A percentile compares a stretch with the other conserved stretches of the same genome.
Evolutionary conservation across 2,329 filamentous ascomycete species (phyloP).

Genomic region (Trichoderma koningii): DNA sequence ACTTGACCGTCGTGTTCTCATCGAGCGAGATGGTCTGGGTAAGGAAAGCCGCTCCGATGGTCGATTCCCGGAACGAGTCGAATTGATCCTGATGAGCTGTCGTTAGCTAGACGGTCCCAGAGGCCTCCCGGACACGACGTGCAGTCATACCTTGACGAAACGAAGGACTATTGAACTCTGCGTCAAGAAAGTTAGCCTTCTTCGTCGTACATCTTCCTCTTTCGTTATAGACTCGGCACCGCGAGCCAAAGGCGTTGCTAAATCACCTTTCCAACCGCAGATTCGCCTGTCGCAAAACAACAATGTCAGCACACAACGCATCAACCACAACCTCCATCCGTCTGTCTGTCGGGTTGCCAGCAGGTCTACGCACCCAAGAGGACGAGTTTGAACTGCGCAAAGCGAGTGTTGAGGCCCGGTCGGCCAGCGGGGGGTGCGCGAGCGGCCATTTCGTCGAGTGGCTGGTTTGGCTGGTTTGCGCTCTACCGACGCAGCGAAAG

Average conservation of each 20-base stretch:
- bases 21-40: slow-evolving; percentile 98
- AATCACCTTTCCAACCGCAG: slow-evolving; percentile 92
- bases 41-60: slow-evolving; percentile 96
- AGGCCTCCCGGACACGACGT: neutral
- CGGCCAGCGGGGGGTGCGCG: slow-evolving; percentile 67
- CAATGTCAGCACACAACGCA: slow-evolving; percentile 25
- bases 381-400: slow-evolving; percentile 99
- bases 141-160: slow-evolving; percentile 82
- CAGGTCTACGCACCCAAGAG: slow-evolving; percentile 71
- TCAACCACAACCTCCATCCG: slow-evolving; percentile 24
- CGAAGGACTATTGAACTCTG: slow-evolving; percentile 96
- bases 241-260: neutral
- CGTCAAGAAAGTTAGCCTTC: slow-evolving; percentile 6
- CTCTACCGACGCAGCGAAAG: slow-evolving; percentile 25
- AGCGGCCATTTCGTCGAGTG: slow-evolving; percentile 69
- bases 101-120: slow-evolving; percentile 28
- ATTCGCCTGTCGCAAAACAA: slow-evolving; percentile 71
- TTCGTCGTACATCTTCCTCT: neutral
- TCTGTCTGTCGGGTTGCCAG: slow-evolving; percentile 22
- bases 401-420: slow-evolving; percentile 74
- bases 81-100: slow-evolving; percentile 79
- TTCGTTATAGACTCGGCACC: neutral
- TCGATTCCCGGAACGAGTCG: slow-evolving; percentile 94
- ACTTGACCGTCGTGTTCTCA: slow-evolving; percentile 98
- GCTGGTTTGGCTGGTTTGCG: slow-evolving; percentile 32